phyloP scores from a whole-genome alignment of 2,329 filamentous ascomycete species.

The Ascochyta clinopodiicola region DNA sequence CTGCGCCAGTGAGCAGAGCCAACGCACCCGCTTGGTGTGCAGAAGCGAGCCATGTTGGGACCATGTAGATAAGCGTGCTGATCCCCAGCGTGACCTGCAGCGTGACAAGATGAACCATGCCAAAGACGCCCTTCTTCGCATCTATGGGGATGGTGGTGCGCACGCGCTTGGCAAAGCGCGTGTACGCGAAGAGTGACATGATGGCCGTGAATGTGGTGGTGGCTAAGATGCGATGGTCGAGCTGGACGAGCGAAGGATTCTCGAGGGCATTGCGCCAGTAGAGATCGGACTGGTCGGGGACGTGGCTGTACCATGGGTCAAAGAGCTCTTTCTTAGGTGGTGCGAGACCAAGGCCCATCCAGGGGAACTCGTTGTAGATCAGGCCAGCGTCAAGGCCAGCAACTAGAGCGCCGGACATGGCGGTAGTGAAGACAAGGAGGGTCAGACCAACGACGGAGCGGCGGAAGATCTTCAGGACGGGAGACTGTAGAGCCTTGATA shows the following conservation, averaged over 20 bases:
- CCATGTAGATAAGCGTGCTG: slow-evolving; percentile 89
- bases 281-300: slow-evolving; percentile 78
- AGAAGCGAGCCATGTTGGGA: slow-evolving; percentile 85
- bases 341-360: slow-evolving; percentile 84
- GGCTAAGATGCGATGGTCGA: slow-evolving; percentile 92
- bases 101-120: slow-evolving; percentile 81
- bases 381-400: slow-evolving; percentile 94
- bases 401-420: slow-evolving; percentile 91
- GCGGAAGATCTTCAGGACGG: slow-evolving; percentile 75
- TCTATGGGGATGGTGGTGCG: slow-evolving; percentile 63
- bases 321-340: slow-evolving; percentile 85
- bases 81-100: slow-evolving; percentile 89
- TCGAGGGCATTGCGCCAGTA: slow-evolving; percentile 98
- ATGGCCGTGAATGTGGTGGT: slow-evolving; percentile 86
- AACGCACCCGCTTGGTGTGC: slow-evolving; percentile 92
- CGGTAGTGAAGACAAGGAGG: slow-evolving; percentile 82
- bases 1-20: slow-evolving; percentile 79
- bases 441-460: slow-evolving; percentile 74
- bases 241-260: slow-evolving; percentile 93
- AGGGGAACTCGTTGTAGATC: slow-evolving; percentile 98
- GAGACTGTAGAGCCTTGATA: slow-evolving; percentile 66
- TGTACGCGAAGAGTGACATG: slow-evolving; percentile 80
- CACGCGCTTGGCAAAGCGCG: slow-evolving; percentile 70
- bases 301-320: slow-evolving; percentile 83
- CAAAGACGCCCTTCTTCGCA: slow-evolving; percentile 75